phyloP scores from a whole-genome alignment of 148 eudicot genomes.

The Camellia granthamiana region DNA sequence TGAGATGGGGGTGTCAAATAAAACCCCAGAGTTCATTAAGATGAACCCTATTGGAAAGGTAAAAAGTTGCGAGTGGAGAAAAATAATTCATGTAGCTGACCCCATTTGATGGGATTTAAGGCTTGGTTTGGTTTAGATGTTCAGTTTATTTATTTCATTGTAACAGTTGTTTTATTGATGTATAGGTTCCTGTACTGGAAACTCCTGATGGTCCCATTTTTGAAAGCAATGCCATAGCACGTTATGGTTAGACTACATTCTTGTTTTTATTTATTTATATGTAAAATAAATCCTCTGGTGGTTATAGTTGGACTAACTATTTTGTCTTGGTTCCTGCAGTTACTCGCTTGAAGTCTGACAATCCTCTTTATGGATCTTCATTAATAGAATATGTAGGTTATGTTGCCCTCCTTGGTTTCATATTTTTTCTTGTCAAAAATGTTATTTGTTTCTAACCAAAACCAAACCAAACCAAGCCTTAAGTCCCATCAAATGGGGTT shows the following conservation, averaged over 20 bases:
- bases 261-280: not conserved
- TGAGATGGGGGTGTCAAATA: constrained; percentile 64
- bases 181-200: constrained; percentile 67
- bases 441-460: not conserved
- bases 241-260: constrained; percentile 44
- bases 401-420: not conserved
- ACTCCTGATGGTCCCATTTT: constrained; percentile 71
- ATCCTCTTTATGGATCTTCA: constrained; percentile 47
- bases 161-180: not conserved
- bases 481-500: too few species aligned
- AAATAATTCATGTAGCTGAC: too few species aligned
- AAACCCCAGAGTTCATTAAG: constrained; percentile 56
- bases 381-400: constrained; percentile 47
- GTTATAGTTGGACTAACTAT: not conserved
- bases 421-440: not conserved
- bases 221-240: constrained; percentile 80
- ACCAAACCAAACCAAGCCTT: too few species aligned
- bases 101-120: too few species aligned
- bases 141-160: not conserved
- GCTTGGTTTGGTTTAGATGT: not conserved
- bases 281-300: not conserved
- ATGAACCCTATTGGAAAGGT: constrained; percentile 83
- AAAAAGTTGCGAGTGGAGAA: not conserved
- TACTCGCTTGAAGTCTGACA: constrained; percentile 43
- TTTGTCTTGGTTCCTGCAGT: constrained; percentile 33